phyloP scores from a whole-genome alignment of 345 rosid species.

The Pistacia atlantica region DNA sequence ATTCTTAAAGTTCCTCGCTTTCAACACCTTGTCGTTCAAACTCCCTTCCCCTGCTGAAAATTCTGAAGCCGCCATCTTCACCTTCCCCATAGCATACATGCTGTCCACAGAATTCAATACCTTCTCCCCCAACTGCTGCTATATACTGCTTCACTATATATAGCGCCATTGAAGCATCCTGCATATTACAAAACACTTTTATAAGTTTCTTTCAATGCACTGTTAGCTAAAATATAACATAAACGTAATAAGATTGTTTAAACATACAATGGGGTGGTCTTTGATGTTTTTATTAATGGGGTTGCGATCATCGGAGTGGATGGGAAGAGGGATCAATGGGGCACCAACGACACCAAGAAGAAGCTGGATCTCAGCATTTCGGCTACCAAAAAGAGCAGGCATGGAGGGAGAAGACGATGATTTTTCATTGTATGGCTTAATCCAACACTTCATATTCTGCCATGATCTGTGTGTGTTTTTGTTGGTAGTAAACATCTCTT shows the following conservation, averaged over 20 bases:
- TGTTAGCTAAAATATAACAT: too few species aligned
- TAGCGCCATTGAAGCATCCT: conserved; percentile 91
- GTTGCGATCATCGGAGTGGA: conserved; percentile 31
- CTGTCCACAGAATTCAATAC: conserved; percentile 65
- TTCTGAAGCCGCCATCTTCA: conserved; percentile 85
- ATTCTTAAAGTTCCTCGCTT: conserved; percentile 44
- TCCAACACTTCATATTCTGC: conserved; percentile 86
- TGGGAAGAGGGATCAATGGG: conserved; percentile 88
- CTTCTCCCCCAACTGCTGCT: conserved; percentile 78
- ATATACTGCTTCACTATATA: conserved; percentile 90
- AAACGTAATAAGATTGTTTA: too few species aligned
- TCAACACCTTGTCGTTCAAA: conserved; percentile 44
- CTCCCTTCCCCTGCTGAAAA: conserved; percentile 69
- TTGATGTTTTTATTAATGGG: conserved; percentile 42
- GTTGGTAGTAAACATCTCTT: conserved; percentile 62
- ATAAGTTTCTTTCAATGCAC: too few species aligned
- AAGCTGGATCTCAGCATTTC: conserved; percentile 80
- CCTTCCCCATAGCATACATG: conserved; percentile 95
- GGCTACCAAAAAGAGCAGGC: conserved; percentile 55
- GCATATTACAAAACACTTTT: neutral
- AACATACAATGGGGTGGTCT: conserved; percentile 72
- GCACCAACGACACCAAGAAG: conserved; percentile 93
- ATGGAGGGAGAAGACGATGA: conserved; percentile 30
- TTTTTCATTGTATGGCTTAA: conserved; percentile 46
- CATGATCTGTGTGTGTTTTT: conserved; percentile 47